Evolutionary conservation across 169 alveolate species (phyloP).

Genomic region (Plasmodium fragile): DNA sequence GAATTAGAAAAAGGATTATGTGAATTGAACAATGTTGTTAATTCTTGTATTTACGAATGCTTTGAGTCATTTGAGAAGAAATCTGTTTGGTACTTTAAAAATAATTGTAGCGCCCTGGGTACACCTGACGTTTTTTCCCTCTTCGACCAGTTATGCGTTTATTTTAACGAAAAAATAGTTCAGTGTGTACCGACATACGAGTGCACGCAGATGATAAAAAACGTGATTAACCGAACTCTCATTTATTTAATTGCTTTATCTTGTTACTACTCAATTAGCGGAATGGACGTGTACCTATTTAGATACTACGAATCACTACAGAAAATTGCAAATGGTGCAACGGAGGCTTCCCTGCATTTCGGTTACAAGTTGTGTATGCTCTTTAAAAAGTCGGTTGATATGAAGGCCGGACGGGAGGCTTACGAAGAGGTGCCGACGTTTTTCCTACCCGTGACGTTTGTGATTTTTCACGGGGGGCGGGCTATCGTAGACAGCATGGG

Average conservation of each 20-base stretch:
- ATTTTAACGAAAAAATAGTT: conserved; percentile 13
- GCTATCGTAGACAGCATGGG: conserved; percentile 26
- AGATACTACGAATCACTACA: conserved; percentile 42
- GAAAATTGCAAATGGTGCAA: conserved; percentile 10
- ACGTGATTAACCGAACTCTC: conserved; percentile 29
- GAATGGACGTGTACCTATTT: conserved; percentile 53
- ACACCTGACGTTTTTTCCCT: conserved; percentile 34
- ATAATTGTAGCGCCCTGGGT: conserved; percentile 10
- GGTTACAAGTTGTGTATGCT: conserved; percentile 37
- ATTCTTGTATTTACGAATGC: conserved; percentile 64
- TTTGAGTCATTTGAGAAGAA: conserved; percentile 62
- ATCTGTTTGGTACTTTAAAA: conserved; percentile 31
- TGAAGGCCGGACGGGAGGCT: conserved; percentile 14
- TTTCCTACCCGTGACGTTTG: conserved; percentile 38
- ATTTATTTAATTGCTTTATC: conserved; percentile 51
- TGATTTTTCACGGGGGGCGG: conserved; percentile 54
- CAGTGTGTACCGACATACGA: conserved; percentile 55
- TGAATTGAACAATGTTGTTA: conserved; percentile 56
- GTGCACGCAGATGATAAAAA: conserved; percentile 32
- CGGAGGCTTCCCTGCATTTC: conserved; percentile 8
- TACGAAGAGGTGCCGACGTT: conserved; percentile 53
- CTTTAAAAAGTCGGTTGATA: conserved; percentile 36
- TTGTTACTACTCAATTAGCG: conserved; percentile 15
- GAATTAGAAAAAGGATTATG: conserved; percentile 70
- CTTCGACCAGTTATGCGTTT: conserved; percentile 45